Evolutionary conservation across 2,329 filamentous ascomycete genomes (phyloP), one percentile per base, ranked within the genome.

Genomic region (Achaetomium macrosporum): DNA sequence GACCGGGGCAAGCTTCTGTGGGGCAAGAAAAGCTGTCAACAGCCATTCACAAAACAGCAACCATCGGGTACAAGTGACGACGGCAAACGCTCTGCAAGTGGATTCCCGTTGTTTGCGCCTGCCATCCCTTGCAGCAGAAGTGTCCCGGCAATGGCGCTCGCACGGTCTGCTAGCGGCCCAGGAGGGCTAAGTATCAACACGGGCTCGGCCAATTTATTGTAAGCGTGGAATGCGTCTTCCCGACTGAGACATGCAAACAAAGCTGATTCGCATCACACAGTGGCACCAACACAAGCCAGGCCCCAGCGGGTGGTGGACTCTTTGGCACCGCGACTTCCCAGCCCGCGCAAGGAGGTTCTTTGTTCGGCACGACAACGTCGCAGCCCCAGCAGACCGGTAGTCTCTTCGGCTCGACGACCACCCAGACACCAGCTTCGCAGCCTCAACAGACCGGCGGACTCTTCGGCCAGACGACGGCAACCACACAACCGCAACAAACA

Each of bases 171-270:
- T 54, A 82, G 79, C 66, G 79, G 77, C 63, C 79, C 79, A 56
- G 77, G 73, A 58, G 79, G 78, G 64, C 73, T 84, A 59, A 82
- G 77, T 64, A 84, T 84, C 69, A 85, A 84, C 69, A 83, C 81
- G 16, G 76, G 75, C 58, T 73, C 78, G 53, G 81, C 81, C 57
- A 84, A 83, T 66, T 67, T 75, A 56, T 76, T 77, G 77, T 79
- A 62, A 66, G 76, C 71, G 42, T 15, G 8, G 30, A 45, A 19
- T 25, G 25, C 30, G 17, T 33, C 25, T 15, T 42, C 33, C 29
- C 41, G 15, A 51, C 19, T 41, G 37, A 48, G 47, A 59, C 51
- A 50, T 42, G 47, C 52, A 58, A 31, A 47, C 37, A 39, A 17
- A 25, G 36, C 51, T 58, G 40, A 59, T 51, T 31, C 15, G 5